A percentile compares a stretch with the other conserved stretches of the same genome.
Evolutionary conservation across 1,284 basidiomycete species (phyloP).

Genomic region (Fomitopsis palustris): DNA sequence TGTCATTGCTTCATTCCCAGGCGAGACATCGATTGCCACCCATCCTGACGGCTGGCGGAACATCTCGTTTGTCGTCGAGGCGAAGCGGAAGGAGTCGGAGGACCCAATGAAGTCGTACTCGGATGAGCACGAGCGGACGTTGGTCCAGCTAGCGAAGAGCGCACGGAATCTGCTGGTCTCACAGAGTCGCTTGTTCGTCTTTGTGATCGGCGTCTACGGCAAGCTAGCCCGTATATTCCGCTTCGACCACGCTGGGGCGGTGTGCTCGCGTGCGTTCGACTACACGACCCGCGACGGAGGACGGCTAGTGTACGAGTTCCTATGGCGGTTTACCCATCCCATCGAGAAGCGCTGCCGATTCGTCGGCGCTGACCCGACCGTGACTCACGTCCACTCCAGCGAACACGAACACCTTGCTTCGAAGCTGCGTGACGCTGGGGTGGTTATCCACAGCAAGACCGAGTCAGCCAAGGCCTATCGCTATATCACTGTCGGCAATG

Average conservation of each 20-base stretch:
- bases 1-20: not conserved
- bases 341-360: not conserved
- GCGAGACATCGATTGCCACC: not conserved
- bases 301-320: constrained; percentile 9
- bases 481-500: not conserved
- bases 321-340: constrained; percentile 12
- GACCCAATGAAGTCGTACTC: not conserved
- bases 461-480: not conserved
- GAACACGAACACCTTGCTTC: not conserved
- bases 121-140: not conserved
- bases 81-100: not conserved
- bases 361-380: constrained; percentile 11
- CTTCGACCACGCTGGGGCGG: constrained; percentile 10
- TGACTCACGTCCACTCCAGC: not conserved
- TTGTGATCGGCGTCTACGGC: constrained; percentile 15
- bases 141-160: constrained; percentile 7
- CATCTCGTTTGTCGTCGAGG: not conserved
- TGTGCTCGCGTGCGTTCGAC: constrained; percentile 1
- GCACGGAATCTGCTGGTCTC: constrained; percentile 9
- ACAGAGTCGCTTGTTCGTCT: constrained; percentile 7
- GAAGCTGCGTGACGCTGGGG: not conserved
- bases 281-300: constrained; percentile 6
- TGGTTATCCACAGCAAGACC: not conserved
- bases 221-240: constrained; percentile 10
- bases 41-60: not conserved